Base-by-base conservation (phyloP, 306 rosid genomes). In the Lithocarpus polystachyus region DNA sequence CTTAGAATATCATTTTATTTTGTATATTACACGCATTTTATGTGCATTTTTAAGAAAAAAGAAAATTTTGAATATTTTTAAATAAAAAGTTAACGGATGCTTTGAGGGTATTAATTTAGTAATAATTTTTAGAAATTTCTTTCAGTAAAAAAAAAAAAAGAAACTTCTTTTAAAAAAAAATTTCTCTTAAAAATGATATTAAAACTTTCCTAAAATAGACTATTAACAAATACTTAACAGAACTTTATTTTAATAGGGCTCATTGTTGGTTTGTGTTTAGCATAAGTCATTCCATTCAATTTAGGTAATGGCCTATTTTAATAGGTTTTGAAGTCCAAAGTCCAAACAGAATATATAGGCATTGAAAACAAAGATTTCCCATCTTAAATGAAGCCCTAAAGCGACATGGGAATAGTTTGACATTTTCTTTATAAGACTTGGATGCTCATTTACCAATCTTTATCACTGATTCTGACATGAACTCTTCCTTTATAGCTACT, bases 241-340 rank as follows among this genome's bases (percentile, higher is more conserved):
- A 8, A 37, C 2, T 11, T 37, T 37, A 37, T 81, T 83, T 73
- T 20, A 56, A 77, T 64, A 80, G 10, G 53, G 11, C 33, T 78
- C 56, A 62, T 80, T 82, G 77, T 89, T 79, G 81, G 78, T 85
- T 86, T 81, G 18, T 76, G 89, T 85, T 83, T 78, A 87, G 86
- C 77, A 53, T 35, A 77, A 13, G 65, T 54, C 89, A 81, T 79
- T 65, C 83, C 85, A 81, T 83, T 88, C 31, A 85, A 56, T 79
- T 76, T 65, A 69, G 84, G 72, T 76, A 75, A 83, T 77, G 61
- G 74, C 22, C 55, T 79, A 72, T 40, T 73, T 84, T 88, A 72
- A 56, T 52, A 75, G 77, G 74, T 43, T 64, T 28, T 2, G 1
- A 13, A 80, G 77, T 81, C 82, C 80, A 65, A 53, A 78, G 48